phyloP scores from a whole-genome alignment of 129 eudicot species.

The Scalesia atractyloides region DNA sequence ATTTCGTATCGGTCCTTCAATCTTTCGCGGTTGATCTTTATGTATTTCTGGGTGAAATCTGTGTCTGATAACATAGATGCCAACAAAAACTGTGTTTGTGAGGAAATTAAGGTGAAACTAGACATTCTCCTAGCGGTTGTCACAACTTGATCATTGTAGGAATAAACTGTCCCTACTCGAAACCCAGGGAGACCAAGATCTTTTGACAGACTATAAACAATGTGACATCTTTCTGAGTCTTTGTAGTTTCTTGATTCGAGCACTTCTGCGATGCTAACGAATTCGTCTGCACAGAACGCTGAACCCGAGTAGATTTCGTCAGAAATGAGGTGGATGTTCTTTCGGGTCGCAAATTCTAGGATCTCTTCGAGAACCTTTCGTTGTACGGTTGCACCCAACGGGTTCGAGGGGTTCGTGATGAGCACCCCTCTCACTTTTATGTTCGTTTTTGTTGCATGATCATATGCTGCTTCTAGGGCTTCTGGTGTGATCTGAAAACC shows the following conservation, averaged over 20 bases:
- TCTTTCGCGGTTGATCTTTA: constrained; percentile 67
- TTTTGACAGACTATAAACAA: constrained; percentile 88
- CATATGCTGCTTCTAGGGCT: constrained; percentile 80
- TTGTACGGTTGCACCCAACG: constrained; percentile 78
- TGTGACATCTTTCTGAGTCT: constrained; percentile 81
- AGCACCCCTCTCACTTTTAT: constrained; percentile 72
- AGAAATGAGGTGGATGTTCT: constrained; percentile 84
- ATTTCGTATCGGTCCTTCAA: constrained; percentile 59
- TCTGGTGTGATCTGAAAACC: constrained; percentile 69
- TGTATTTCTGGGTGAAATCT: constrained; percentile 57
- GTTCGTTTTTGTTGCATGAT: constrained; percentile 59
- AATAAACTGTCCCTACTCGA: constrained; percentile 78
- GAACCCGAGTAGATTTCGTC: constrained; percentile 98
- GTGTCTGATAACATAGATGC: constrained; percentile 78
- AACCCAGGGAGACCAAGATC: constrained; percentile 95
- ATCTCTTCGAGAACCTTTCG: constrained; percentile 52
- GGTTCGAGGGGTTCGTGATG: constrained; percentile 94
- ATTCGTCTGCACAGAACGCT: constrained; percentile 55
- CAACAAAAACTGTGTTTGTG: constrained; percentile 85
- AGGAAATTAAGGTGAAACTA: constrained; percentile 83
- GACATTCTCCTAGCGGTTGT: constrained; percentile 94
- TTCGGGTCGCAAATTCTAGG: constrained; percentile 57
- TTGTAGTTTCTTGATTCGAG: constrained; percentile 55
- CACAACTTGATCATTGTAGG: constrained; percentile 82
- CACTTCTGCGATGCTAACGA: constrained; percentile 76